Conservation (phyloP, 2,329 filamentous ascomycete genomes). For the Ophiostoma montium region DNA sequence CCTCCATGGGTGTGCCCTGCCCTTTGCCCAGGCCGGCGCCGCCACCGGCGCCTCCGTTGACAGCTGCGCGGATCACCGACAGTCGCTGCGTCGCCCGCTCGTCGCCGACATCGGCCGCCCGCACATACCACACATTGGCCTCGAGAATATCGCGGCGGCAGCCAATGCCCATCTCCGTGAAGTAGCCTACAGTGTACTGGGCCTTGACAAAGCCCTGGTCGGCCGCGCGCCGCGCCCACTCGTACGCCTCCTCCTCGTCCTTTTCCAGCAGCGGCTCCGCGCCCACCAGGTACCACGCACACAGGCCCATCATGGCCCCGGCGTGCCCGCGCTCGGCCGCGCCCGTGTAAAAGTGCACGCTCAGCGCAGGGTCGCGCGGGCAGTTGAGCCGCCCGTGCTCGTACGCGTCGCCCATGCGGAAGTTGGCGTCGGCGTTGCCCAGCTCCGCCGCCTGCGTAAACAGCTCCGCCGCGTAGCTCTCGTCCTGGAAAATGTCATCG, state of each 20-base stretch:
- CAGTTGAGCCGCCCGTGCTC: constrained; percentile 82
- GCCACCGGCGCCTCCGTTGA: constrained; percentile 33
- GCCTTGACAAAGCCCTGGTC: constrained; percentile 59
- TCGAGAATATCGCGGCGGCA: constrained; percentile 89
- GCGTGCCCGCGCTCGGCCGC: constrained; percentile 76
- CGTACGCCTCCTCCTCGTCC: constrained; percentile 90
- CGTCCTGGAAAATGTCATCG: constrained; percentile 85
- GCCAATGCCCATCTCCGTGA: constrained; percentile 96
- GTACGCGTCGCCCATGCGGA: constrained; percentile 88
- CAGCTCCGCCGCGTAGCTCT: constrained; percentile 78
- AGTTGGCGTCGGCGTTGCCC: constrained; percentile 74
- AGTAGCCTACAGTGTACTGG: constrained; percentile 93
- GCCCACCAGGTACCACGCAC: constrained; percentile 96
- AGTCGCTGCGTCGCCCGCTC: constrained; percentile 78
- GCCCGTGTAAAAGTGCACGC: constrained; percentile 92
- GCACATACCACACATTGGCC: constrained; percentile 97
- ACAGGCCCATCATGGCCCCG: constrained; percentile 92
- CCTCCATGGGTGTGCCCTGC: constrained; percentile 43
- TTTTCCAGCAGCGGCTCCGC: constrained; percentile 85
- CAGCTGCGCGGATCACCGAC: constrained; percentile 72
- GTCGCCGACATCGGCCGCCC: constrained; percentile 82
- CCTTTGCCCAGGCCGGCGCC: too few species aligned
- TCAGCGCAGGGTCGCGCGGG: constrained; percentile 79
- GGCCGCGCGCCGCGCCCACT: constrained; percentile 83
- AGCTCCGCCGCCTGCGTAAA: constrained; percentile 91